phyloP scores from a whole-genome alignment of 495 filamentous ascomycete species.

The Acidomyces sp. region DNA sequence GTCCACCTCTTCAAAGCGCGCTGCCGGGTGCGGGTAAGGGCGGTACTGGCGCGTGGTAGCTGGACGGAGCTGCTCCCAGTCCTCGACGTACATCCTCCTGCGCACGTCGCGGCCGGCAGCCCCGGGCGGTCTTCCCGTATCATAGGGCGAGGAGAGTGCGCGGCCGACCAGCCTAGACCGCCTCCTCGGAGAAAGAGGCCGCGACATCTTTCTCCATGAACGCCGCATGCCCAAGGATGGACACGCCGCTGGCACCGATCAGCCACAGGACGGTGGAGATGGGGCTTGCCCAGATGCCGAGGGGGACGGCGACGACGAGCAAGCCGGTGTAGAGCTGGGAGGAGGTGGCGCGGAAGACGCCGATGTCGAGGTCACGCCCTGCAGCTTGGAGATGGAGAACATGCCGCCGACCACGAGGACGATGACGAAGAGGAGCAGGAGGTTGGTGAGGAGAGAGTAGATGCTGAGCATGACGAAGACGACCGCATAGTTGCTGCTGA shows the following conservation, averaged over 20 bases:
- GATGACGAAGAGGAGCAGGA: constrained; percentile 76
- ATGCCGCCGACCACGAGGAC: constrained; percentile 70
- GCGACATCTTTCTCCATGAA: constrained; percentile 99
- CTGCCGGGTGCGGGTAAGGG: no score
- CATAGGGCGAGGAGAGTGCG: constrained; percentile 92
- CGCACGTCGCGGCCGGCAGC: constrained; percentile 39
- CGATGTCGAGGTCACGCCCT: constrained; percentile 74
- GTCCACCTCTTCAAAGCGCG: constrained; percentile 57
- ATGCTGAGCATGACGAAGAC: constrained; percentile 90
- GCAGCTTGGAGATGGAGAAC: constrained; percentile 78
- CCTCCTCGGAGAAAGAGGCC: constrained; percentile 97
- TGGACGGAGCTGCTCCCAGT: constrained; percentile 31
- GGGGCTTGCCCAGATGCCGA: constrained; percentile 71
- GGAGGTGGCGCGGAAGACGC: constrained; percentile 66
- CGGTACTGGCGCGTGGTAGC: no score
- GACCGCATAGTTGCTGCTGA: constrained; percentile 94
- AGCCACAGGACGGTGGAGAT: constrained; percentile 79
- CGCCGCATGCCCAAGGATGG: constrained; percentile 84
- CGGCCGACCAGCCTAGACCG: constrained; percentile 66
- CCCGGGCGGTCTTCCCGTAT: constrained; percentile 98
- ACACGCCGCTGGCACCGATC: constrained; percentile 82
- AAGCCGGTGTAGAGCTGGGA: constrained; percentile 90
- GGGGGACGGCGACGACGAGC: constrained; percentile 64
- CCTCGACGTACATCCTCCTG: constrained; percentile 38
- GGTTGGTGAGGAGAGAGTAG: constrained; percentile 84